These are phyloP conservation scores for Penicillium occitanis DNA, from an alignment of 2,329 filamentous ascomycete genomes.

Conservation along the genomic window DNA sequence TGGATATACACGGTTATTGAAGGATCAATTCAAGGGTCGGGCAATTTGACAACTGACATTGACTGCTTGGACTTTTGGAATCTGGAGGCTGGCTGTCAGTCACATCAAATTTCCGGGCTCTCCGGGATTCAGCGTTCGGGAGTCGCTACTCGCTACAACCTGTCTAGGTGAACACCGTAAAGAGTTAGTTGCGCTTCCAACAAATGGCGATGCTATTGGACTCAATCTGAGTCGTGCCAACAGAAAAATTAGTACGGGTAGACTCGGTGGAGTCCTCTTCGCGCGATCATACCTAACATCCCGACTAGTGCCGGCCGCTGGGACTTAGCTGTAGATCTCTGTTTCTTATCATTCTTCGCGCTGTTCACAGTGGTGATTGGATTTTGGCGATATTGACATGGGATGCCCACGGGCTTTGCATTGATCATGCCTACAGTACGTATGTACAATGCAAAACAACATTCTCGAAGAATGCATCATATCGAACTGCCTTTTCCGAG, in stretches of 20 bases:
- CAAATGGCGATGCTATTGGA: not conserved
- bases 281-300: slow-evolving; percentile 19
- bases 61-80: not conserved
- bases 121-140: not conserved
- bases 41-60: not conserved
- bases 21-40: not conserved
- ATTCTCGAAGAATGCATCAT: not conserved
- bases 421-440: too few species aligned
- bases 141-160: not conserved
- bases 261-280: not conserved
- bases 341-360: not conserved
- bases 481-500: not conserved
- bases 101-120: not conserved
- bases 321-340: slow-evolving; percentile 7
- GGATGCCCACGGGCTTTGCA: not conserved
- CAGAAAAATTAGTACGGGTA: slow-evolving; percentile 5
- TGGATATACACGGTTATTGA: slow-evolving; percentile 6
- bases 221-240: not conserved
- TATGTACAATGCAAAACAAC: not conserved
- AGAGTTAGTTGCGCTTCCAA: not conserved
- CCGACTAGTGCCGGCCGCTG: not conserved
- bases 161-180: not conserved
- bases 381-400: not conserved
- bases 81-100: not conserved
- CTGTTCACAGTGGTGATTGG: not conserved